phyloP scores from a whole-genome alignment of 192 early-diverging fungal species.

The Coemansia aciculifera region DNA sequence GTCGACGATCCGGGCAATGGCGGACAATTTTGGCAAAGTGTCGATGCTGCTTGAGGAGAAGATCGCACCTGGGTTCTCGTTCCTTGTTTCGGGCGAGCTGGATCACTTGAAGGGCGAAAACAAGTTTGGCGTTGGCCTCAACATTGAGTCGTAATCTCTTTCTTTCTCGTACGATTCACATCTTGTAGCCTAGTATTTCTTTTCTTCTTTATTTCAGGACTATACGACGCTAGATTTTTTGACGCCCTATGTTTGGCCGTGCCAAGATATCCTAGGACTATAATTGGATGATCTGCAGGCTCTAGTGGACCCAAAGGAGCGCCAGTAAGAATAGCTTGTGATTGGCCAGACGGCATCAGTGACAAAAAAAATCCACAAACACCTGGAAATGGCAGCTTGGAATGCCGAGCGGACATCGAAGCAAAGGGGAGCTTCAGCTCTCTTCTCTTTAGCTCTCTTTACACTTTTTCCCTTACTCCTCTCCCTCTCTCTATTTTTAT shows the following conservation, averaged over 20 bases:
- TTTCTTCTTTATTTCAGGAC: neutral
- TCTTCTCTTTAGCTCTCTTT: conserved; percentile 6
- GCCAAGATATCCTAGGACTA: neutral
- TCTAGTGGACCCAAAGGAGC: conserved; percentile 10
- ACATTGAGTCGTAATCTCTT: conserved; percentile 72
- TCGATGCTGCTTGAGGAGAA: conserved; percentile 91
- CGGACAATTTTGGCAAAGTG: conserved; percentile 89
- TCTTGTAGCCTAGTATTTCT: neutral
- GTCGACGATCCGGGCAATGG: conserved; percentile 87
- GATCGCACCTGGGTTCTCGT: conserved; percentile 90
- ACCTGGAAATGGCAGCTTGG: neutral
- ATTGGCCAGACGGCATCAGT: conserved; percentile 15
- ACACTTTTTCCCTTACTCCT: no score
- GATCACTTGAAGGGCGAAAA: conserved; percentile 92
- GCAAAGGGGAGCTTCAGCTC: neutral
- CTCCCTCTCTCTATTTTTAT: neutral
- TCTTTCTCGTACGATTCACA: neutral
- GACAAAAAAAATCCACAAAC: neutral
- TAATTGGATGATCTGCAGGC: conserved; percentile 9
- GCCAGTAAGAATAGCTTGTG: neutral
- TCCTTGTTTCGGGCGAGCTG: conserved; percentile 89
- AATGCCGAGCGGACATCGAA: neutral
- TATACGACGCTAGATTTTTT: neutral
- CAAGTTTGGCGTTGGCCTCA: conserved; percentile 84
- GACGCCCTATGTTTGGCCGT: neutral